phyloP scores from a whole-genome alignment of 495 filamentous ascomycete species.

The Penicillium diatomitis region DNA sequence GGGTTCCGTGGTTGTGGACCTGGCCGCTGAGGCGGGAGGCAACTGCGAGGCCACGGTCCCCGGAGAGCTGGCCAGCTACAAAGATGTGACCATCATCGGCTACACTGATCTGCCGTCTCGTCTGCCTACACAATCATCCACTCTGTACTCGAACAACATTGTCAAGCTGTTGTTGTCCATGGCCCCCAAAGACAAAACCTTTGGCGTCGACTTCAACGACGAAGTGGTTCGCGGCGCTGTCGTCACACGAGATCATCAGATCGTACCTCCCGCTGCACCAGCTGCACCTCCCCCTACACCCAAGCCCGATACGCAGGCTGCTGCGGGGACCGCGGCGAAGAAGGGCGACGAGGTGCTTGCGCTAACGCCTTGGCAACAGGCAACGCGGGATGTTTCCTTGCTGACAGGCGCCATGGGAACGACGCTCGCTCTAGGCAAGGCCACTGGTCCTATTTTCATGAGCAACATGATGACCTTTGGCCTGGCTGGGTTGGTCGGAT shows the following conservation, averaged over 20 bases:
- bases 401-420: conserved; percentile 67
- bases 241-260: conserved; percentile 62
- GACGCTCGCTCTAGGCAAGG: conserved; percentile 62
- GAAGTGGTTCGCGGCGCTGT: conserved; percentile 75
- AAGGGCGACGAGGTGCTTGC: conserved; percentile 50
- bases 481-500: conserved; percentile 69
- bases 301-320: conserved; percentile 36
- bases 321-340: conserved; percentile 33
- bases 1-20: conserved; percentile 70
- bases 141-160: conserved; percentile 80
- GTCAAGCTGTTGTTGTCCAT: conserved; percentile 74
- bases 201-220: conserved; percentile 64
- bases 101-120: conserved; percentile 77
- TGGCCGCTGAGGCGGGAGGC: conserved; percentile 72
- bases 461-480: conserved; percentile 70
- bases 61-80: conserved; percentile 55
- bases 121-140: conserved; percentile 71
- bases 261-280: conserved; percentile 63
- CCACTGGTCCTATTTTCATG: conserved; percentile 73
- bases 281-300: conserved; percentile 60
- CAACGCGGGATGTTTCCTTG: conserved; percentile 55
- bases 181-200: conserved; percentile 61
- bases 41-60: conserved; percentile 70
- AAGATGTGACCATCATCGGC: conserved; percentile 72
- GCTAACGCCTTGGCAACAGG: conserved; percentile 69